phyloP scores from a whole-genome alignment of 2,329 filamentous ascomycete species.

The Pseudogymnoascus sp. region DNA sequence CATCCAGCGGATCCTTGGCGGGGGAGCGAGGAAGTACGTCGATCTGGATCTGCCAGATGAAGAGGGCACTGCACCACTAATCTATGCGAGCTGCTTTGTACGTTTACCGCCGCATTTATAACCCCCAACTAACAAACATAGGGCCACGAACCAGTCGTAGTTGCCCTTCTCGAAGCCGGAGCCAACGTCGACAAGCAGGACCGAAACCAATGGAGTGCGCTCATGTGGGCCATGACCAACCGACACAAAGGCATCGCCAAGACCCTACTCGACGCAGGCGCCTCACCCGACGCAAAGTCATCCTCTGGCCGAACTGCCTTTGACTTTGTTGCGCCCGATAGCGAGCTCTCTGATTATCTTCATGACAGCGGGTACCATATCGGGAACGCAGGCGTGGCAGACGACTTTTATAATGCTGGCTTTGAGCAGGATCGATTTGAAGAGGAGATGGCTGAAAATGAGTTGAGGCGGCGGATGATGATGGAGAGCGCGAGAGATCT shows the following conservation, averaged over 20 bases:
- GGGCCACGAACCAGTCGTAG: slow-evolving; percentile 85
- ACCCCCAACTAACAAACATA: slow-evolving; percentile 30
- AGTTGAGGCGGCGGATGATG: slow-evolving; percentile 96
- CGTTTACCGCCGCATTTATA: slow-evolving; percentile 29
- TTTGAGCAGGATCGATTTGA: slow-evolving; percentile 92
- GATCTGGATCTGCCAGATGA: slow-evolving; percentile 85
- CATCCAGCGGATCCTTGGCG: slow-evolving; percentile 66
- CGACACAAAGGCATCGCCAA: slow-evolving; percentile 94
- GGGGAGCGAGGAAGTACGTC: slow-evolving; percentile 65
- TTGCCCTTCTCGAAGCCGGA: slow-evolving; percentile 73
- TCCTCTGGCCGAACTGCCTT: slow-evolving; percentile 89
- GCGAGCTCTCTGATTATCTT: slow-evolving; percentile 92
- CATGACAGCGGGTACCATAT: slow-evolving; percentile 91
- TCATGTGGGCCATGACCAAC: slow-evolving; percentile 99
- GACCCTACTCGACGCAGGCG: slow-evolving; percentile 81
- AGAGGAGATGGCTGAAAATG: slow-evolving; percentile 93
- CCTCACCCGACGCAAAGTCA: slow-evolving; percentile 92
- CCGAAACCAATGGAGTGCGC: slow-evolving; percentile 89
- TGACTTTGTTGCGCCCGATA: slow-evolving; percentile 90
- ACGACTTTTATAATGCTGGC: slow-evolving; percentile 91
- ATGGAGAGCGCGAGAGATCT: slow-evolving; percentile 96
- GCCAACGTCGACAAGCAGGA: slow-evolving; percentile 90
- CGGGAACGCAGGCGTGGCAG: slow-evolving; percentile 67
- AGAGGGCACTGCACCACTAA: slow-evolving; percentile 90
- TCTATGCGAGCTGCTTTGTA: slow-evolving; percentile 97